phyloP scores from a whole-genome alignment of 2,329 filamentous ascomycete species.

The Aureobasidium zeae region DNA sequence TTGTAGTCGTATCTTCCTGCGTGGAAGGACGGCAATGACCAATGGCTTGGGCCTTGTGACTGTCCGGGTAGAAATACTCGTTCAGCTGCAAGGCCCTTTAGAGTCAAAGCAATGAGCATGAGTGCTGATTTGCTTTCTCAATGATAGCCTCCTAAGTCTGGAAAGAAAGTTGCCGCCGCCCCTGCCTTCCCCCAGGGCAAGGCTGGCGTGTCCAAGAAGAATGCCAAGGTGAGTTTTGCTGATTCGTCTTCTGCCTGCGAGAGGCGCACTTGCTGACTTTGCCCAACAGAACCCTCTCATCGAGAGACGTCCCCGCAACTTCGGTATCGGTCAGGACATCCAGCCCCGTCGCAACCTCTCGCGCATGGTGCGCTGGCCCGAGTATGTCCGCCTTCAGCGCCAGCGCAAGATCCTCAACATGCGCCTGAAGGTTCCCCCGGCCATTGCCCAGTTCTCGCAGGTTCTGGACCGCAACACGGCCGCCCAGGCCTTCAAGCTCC shows the following conservation, averaged over 20 bases:
- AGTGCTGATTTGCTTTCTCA: constrained; percentile 98
- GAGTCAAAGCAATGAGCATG: constrained; percentile 76
- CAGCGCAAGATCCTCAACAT: constrained; percentile 93
- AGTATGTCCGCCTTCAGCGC: constrained; percentile 97
- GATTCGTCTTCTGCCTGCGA: not conserved
- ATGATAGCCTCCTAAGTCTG: constrained; percentile 98
- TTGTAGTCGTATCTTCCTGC: constrained; percentile 12
- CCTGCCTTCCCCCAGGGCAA: constrained; percentile 94
- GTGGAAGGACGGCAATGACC: constrained; percentile 19
- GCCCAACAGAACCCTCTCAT: constrained; percentile 85
- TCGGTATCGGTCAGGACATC: constrained; percentile 97
- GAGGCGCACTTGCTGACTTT: constrained; percentile 12
- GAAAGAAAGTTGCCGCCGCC: constrained; percentile 96
- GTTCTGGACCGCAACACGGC: constrained; percentile 95
- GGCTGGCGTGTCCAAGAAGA: constrained; percentile 82
- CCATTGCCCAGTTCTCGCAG: constrained; percentile 95
- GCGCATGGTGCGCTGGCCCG: constrained; percentile 99
- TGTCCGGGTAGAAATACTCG: constrained; percentile 46
- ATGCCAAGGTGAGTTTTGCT: constrained; percentile 69
- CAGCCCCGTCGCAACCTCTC: constrained; percentile 92
- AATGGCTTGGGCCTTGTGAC: constrained; percentile 45
- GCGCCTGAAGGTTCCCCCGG: constrained; percentile 95
- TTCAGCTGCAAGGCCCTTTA: constrained; percentile 61
- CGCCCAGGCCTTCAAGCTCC: constrained; percentile 94
- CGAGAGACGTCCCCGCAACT: constrained; percentile 97